A percentile compares a stretch with the other conserved stretches of the same genome.
Conservation (phyloP, 2,329 filamentous ascomycete genomes). For the Nannizziopsis barbatae region DNA sequence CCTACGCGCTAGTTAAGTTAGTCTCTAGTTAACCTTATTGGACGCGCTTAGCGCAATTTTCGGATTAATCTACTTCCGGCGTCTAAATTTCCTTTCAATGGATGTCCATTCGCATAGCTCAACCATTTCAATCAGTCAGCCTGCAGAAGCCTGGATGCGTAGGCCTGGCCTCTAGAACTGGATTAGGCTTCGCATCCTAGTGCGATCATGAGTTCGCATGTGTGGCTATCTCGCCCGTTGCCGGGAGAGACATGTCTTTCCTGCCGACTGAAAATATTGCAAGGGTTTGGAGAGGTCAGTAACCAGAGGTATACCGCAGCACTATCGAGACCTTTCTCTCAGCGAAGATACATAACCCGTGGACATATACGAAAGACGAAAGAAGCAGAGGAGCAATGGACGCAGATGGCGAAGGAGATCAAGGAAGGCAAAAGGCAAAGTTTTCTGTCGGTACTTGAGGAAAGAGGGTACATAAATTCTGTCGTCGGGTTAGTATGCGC, state of each 20-base stretch:
- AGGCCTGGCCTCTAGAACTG: too few relatives aligned
- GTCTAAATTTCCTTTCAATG: too few relatives aligned
- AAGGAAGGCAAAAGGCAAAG: constrained; percentile 34
- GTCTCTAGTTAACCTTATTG: not conserved
- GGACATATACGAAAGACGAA: constrained; percentile 28
- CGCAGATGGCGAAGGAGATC: constrained; percentile 32
- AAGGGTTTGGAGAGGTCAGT: not conserved
- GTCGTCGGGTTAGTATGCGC: constrained; percentile 30
- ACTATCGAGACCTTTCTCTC: not conserved
- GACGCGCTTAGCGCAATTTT: not conserved
- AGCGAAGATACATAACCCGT: constrained; percentile 29
- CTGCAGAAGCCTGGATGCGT: too few relatives aligned
- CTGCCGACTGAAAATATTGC: constrained; percentile 1
- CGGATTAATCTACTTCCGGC: not conserved
- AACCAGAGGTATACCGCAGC: not conserved
- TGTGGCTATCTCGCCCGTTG: not conserved
- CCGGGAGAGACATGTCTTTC: not conserved
- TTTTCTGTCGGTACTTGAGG: constrained; percentile 36
- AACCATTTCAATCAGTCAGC: not conserved
- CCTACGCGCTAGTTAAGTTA: not conserved
- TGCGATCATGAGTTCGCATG: constrained; percentile 1
- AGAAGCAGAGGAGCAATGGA: constrained; percentile 34
- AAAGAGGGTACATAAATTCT: constrained; percentile 37
- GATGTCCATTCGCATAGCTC: too few relatives aligned
- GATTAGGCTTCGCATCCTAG: not conserved